Evolutionary conservation across 495 filamentous ascomycete genomes (phyloP), one percentile per base, ranked within the genome.

Genomic region (Aspergillus sparsus): DNA sequence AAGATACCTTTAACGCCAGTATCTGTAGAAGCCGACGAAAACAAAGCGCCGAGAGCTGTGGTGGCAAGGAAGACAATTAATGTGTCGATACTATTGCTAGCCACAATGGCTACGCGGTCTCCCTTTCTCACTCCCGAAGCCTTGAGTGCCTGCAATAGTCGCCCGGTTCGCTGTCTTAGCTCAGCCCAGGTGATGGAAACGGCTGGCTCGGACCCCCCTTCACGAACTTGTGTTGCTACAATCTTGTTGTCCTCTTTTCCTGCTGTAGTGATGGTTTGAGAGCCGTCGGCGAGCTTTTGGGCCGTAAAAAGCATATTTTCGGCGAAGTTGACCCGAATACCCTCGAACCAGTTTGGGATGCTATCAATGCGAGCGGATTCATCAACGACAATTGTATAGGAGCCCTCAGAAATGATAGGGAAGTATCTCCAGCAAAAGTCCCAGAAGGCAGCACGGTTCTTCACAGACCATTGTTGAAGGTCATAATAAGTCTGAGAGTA

Each of bases 1-100:
- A 94, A 67, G 9, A 94, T 83, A 0, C 90, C 90, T 64, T 87
- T 85, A 36, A 85, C 83, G 0, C 89, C 89, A 81, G 90, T 93
- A 75, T 94, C 90, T 1, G 90, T 93, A 31, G 85, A 88, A 47
- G 81, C 84, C 49, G 82, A 86, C 37, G 82, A 86, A 66, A 91
- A 91, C 15, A 94, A 70, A 12, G 80, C 90, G 0, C 90, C 90
- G 12, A 92, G 62, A 67, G 85, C 82, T 7, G 78, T 78, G 0
- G 83, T 78, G 2, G 87, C 89, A 51, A 89, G 70, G 62, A 86
- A 86, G 15, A 91, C 80, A 2, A 81, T 69, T 31, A 90, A 63
- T 5, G 89, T 90, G 67, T 92, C 87, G 42, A 91, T 76, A n/a
- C 82, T 85, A 58, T 92, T 92, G 33, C 83, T 81, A 8, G 83